Evolutionary conservation across 192 early-diverging fungal species (phyloP), one percentile per base, ranked within the genome.

Genomic region (Coemansia sp.): DNA sequence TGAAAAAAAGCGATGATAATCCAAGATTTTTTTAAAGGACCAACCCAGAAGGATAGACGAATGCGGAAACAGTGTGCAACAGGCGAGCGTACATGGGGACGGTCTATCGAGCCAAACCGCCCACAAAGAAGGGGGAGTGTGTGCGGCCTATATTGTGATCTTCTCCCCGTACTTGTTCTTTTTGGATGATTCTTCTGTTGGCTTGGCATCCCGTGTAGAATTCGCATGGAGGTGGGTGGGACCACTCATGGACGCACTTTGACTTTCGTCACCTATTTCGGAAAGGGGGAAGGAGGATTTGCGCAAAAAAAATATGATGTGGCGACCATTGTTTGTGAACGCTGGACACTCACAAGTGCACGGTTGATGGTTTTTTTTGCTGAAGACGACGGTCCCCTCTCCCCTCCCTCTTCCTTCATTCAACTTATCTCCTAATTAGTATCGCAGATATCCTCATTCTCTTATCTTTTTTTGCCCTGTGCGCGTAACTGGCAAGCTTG

Each of bases 151-250:
- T 60, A 34, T 31, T 33, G 57, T 15, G 57, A 34, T 60, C 18
- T 18, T 34, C 57, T 60, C 31, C 31, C 34, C 31, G 15, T 6
- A 18, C n/a, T 12, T 11, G 11, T 31, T 57, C 54, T 31, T 31
- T 24, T 52, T 52, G 49, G 49, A 52, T 11, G 27, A 3, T 31
- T 57, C 54, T 57, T 34, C 31, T 60, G 29, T 36, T 18, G 57
- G 29, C 57, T 60, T 60, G 57, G 57, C 54, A 13, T 51, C 47
- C 20, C 20, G n/a, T 51, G 47, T 22, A 51, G 47, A 31, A 31
- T 15, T 31, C 0, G 27, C 11, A 27, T 6, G 22, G 54, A 29
- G 54, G 27, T 31, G 2, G 15, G 54, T 57, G 54, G 54, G 54
- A 57, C 54, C 54, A 57, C n/a, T 31, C 54, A 52, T 22, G 20